Evolutionary conservation across 768 basidiomycete species (phyloP), one percentile per base, ranked within the genome.

Genomic region (Kwoniella botswanensis): DNA sequence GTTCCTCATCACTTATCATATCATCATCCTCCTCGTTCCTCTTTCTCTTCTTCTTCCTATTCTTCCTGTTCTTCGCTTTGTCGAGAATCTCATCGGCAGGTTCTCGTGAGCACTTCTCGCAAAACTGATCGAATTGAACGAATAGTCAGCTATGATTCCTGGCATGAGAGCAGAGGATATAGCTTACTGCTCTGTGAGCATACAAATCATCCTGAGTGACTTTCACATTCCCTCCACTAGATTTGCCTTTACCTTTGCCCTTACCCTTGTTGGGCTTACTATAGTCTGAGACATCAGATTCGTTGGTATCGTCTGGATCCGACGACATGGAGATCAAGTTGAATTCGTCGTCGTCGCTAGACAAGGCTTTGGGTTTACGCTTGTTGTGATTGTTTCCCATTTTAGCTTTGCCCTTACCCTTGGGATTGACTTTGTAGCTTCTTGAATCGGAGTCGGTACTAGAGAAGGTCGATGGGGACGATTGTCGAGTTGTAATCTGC

Each of bases 21-120:
- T 73, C 75, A 17, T 76, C 79, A 56, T 78, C 73, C 59, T 65
- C 42, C 15, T 74, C 67, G 56, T 67, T 58, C 50, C 65, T 71
- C 46, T 62, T 62, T 58, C 46, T 52, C 35, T 56, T 63, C 26
- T 43, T 52, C 50, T 35, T 70, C 17, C 62, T 70, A 46, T 71
- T 67, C 68, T 78, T 74, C 67, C 61, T 72, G 44, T 61, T 61
- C 41, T 60, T 11, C 2, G 77, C 74, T 52, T 58, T 57, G 29
- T 62, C 68, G 10, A 79, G 70, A 3, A 81, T 59, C 3, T 59
- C 74, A 50, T 76, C 74, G 11, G 80, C 80, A 13, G 78, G 78
- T 15, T 60, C 74, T 5, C 70, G 61, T 13, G 22, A 43, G 63
- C 78, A 78, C 70, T 75, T 79, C 57, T 81, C 78, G 71, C 79